A percentile compares a stretch with the other conserved stretches of the same genome.
phyloP scores from a whole-genome alignment of 2,329 filamentous ascomycete genomes.

The Penicillium sp. region DNA sequence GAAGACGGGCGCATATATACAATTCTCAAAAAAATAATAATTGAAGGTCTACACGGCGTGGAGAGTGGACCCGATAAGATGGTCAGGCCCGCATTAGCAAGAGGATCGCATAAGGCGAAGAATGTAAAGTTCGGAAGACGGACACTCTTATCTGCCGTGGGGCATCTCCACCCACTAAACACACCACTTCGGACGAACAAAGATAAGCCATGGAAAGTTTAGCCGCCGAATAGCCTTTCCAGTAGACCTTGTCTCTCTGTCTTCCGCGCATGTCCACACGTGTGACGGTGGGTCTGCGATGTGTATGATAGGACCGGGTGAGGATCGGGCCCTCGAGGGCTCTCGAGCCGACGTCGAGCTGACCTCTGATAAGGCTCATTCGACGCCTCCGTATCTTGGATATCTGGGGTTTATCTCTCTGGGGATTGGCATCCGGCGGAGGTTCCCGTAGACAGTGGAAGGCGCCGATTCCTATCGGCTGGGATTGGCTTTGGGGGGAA shows the following conservation, averaged over 20 bases:
- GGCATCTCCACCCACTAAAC: not conserved
- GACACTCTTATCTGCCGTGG: not conserved
- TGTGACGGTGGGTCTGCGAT: not conserved
- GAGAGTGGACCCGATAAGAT: constrained; percentile 9
- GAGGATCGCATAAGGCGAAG: constrained; percentile 13
- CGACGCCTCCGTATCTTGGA: constrained; percentile 8
- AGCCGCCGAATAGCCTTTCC: not conserved
- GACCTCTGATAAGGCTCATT: not conserved
- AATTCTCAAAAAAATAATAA: not conserved
- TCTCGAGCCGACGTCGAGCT: too few species aligned
- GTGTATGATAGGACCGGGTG: not conserved
- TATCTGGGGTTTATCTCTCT: constrained; percentile 16
- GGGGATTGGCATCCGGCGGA: constrained; percentile 7
- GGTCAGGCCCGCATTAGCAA: constrained; percentile 13
- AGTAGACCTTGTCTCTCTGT: not conserved
- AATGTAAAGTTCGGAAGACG: not conserved
- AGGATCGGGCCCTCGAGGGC: too few species aligned
- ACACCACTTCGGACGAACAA: not conserved
- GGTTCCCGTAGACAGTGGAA: constrained; percentile 13
- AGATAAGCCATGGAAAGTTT: not conserved
- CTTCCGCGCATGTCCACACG: not conserved
- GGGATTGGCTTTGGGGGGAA: not conserved
- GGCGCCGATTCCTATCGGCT: constrained; percentile 16
- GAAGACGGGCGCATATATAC: not conserved
- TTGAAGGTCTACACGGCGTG: not conserved